Evolutionary conservation across 352 stramenopile species (phyloP).

Genomic region (Pythium plurisporium): DNA sequence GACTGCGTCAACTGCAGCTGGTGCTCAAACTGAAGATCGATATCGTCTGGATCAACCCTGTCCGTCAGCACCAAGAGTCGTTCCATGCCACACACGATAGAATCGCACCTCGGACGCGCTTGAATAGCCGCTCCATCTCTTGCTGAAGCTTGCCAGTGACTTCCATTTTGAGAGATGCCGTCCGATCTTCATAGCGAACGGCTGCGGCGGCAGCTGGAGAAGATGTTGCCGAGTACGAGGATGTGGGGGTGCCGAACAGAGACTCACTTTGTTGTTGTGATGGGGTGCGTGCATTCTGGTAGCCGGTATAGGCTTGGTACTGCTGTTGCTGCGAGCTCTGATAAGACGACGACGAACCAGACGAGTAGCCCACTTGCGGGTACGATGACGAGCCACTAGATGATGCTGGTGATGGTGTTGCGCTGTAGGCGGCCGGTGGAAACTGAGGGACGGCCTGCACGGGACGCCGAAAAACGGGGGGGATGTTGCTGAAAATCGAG

Average conservation of each 20-base stretch:
- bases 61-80: too few relatives aligned
- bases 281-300: constrained; percentile 38
- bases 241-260: constrained; percentile 35
- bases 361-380: constrained; percentile 9
- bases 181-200: constrained; percentile 41
- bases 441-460: constrained; percentile 32
- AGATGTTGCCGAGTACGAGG: constrained; percentile 8
- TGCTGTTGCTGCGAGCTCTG: constrained; percentile 19
- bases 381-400: constrained; percentile 15
- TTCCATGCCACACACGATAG: too few relatives aligned
- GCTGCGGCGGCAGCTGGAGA: constrained; percentile 10
- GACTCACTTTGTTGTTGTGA: constrained; percentile 31
- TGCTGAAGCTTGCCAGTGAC: constrained; percentile 77
- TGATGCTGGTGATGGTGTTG: constrained; percentile 7
- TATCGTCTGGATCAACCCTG: too few relatives aligned
- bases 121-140: constrained; percentile 72
- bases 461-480: constrained; percentile 75
- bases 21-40: constrained; percentile 85
- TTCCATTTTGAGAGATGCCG: constrained; percentile 54
- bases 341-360: constrained; percentile 11
- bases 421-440: constrained; percentile 10
- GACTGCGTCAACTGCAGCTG: constrained; percentile 80
- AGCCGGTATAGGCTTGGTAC: constrained; percentile 25
- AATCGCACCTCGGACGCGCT: constrained; percentile 59
- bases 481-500: constrained; percentile 88